Evolutionary conservation across 345 rosid genomes (phyloP).

Genomic region (Zanthoxylum bungeanum): DNA sequence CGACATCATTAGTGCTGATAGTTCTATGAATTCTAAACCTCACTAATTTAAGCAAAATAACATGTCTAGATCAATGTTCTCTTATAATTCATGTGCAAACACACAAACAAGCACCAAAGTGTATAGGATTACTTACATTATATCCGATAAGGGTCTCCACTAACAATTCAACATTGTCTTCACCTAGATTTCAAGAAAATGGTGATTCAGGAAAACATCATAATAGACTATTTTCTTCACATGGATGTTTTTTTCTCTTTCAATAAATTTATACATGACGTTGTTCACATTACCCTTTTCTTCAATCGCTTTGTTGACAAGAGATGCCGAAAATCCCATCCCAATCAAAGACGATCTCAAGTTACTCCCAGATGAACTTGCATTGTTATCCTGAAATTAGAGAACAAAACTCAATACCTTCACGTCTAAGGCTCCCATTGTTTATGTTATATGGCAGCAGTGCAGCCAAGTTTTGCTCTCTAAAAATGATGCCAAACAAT

Average conservation of each 20-base stretch:
- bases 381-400: conserved; percentile 52
- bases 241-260: not conserved
- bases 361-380: conserved; percentile 80
- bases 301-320: conserved; percentile 63
- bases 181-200: conserved; percentile 49
- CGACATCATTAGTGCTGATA: not conserved
- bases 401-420: not conserved
- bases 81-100: not conserved
- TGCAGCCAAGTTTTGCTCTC: no score
- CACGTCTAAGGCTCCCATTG: not conserved
- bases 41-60: not conserved
- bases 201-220: not conserved
- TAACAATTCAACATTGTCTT: conserved; percentile 59
- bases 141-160: conserved; percentile 62
- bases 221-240: not conserved
- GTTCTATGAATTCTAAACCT: not conserved
- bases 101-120: not conserved
- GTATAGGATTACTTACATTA: conserved; percentile 37
- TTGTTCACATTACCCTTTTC: conserved; percentile 55
- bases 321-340: conserved; percentile 77
- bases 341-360: conserved; percentile 56
- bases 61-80: not conserved
- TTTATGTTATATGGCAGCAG: not conserved
- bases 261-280: conserved; percentile 4
- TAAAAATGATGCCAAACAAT: not conserved